Evolutionary conservation across 331 rosid species (phyloP).

Genomic region (Acacia pycnantha): DNA sequence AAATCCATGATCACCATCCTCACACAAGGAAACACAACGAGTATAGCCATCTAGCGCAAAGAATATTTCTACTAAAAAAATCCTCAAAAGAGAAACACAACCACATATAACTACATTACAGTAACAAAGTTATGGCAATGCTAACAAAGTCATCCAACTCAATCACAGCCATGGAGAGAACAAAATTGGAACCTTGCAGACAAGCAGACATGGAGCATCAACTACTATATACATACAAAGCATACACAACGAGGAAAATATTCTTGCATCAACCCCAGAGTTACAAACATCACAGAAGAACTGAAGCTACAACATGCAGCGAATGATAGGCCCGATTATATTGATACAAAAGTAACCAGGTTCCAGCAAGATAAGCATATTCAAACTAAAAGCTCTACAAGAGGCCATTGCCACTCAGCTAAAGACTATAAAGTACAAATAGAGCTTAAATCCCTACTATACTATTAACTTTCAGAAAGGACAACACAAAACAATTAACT

Average conservation of each 20-base stretch:
- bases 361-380: neutral
- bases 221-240: neutral
- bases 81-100: neutral
- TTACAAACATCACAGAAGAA: neutral
- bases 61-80: neutral
- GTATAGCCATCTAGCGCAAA: neutral
- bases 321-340: slow-evolving; percentile 13
- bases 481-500: slow-evolving; percentile 41
- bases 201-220: neutral
- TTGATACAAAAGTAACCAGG: slow-evolving; percentile 10
- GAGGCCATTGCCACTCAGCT: slow-evolving; percentile 35
- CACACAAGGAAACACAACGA: neutral
- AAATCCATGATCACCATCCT: neutral
- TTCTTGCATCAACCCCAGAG: neutral
- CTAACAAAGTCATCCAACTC: neutral
- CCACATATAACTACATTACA: neutral
- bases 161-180: neutral
- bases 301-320: neutral
- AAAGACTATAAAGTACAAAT: slow-evolving; percentile 39
- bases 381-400: slow-evolving; percentile 35
- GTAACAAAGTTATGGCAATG: neutral
- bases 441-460: slow-evolving; percentile 40
- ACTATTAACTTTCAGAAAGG: slow-evolving; percentile 31
- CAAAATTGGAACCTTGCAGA: neutral
- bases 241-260: neutral